A percentile compares a stretch with the other conserved stretches of the same genome.
These are phyloP conservation scores for Phytophthora litchii DNA, from an alignment of 352 stramenopile species.

Conservation along the genomic window DNA sequence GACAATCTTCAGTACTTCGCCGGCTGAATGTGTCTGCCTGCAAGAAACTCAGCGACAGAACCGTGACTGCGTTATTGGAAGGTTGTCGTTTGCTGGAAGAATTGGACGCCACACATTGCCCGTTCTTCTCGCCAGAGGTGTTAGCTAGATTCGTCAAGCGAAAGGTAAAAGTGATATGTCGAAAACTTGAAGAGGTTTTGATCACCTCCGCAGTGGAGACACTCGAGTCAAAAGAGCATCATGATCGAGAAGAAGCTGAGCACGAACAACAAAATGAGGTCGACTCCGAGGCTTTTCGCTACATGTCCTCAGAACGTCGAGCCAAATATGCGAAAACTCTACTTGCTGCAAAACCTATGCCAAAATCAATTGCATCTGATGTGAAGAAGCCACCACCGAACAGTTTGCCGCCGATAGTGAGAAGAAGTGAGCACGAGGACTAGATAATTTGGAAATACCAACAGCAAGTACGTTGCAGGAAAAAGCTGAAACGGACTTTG, in stretches of 20 bases:
- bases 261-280: constrained; percentile 26
- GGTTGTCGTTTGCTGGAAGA: constrained; percentile 65
- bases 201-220: constrained; percentile 19
- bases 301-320: constrained; percentile 32
- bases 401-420: constrained; percentile 36
- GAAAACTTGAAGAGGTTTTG: constrained; percentile 45
- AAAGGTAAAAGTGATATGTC: constrained; percentile 58
- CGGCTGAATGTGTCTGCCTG: constrained; percentile 80
- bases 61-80: constrained; percentile 56
- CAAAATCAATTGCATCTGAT: background rate
- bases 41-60: constrained; percentile 76
- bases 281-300: constrained; percentile 23
- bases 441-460: constrained; percentile 9
- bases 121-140: constrained; percentile 54
- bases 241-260: constrained; percentile 27
- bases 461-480: background rate
- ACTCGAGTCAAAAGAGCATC: constrained; percentile 17
- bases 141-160: constrained; percentile 65
- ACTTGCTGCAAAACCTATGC: constrained; percentile 14
- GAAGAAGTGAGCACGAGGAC: constrained; percentile 33
- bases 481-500: constrained; percentile 27
- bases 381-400: constrained; percentile 31
- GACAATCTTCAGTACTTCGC: constrained; percentile 72
- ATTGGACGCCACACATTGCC: constrained; percentile 84
- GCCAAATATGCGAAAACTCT: constrained; percentile 32